Evolutionary conservation across 805 yeast species (phyloP).

Genomic region (Naumovozyma dairenensis): DNA sequence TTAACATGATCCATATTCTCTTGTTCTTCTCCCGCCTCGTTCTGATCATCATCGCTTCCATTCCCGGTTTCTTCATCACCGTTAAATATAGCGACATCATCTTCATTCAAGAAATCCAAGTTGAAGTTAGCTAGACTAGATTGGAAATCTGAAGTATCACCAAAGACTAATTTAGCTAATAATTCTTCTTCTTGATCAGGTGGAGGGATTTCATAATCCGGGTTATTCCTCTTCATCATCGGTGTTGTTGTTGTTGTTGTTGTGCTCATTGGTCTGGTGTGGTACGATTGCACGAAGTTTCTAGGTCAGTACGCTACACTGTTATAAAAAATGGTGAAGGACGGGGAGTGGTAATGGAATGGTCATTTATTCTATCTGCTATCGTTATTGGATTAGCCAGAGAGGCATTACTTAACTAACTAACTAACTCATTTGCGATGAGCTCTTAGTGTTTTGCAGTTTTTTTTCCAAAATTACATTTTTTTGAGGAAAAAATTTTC

Average conservation of each 20-base stretch:
- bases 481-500: too few relatives aligned
- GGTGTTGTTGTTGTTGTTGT: not conserved
- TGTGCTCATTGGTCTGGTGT: slow-evolving; percentile 1
- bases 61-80: slow-evolving; percentile 24
- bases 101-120: slow-evolving; percentile 33
- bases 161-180: slow-evolving; percentile 80
- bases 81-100: slow-evolving; percentile 26
- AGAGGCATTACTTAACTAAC: too few relatives aligned
- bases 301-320: too few relatives aligned
- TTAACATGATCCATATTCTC: slow-evolving; percentile 20
- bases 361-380: too few relatives aligned
- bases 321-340: too few relatives aligned
- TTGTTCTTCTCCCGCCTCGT: slow-evolving; percentile 23
- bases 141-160: slow-evolving; percentile 49
- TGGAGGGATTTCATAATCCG: slow-evolving; percentile 35
- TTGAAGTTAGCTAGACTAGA: slow-evolving; percentile 59
- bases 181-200: slow-evolving; percentile 78
- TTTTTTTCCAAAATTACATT: too few relatives aligned
- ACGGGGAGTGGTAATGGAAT: too few relatives aligned
- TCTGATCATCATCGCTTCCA: slow-evolving; percentile 26
- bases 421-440: too few relatives aligned
- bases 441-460: too few relatives aligned
- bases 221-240: too few relatives aligned
- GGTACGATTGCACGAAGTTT: not conserved
- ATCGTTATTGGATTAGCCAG: too few relatives aligned